phyloP scores from a whole-genome alignment of 768 basidiomycete species.

The Russula virescens region DNA sequence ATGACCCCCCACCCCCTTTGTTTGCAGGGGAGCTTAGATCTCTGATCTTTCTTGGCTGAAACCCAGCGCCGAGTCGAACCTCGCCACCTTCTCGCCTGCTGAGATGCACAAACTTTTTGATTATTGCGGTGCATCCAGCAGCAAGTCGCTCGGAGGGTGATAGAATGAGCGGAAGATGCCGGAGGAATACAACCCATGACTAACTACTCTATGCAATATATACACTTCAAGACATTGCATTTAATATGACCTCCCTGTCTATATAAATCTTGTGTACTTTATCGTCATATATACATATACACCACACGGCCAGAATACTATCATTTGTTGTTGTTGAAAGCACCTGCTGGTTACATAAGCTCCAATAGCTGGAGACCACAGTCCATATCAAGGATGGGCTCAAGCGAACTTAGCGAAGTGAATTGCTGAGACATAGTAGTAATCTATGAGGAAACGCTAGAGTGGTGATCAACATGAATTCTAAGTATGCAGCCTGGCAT shows the following conservation, averaged over 20 bases:
- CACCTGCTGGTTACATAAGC: too few relatives aligned
- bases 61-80: neutral
- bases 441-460: too few relatives aligned
- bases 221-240: neutral
- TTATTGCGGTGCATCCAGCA: conserved; percentile 9
- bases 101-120: conserved; percentile 20
- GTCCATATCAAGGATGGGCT: too few relatives aligned
- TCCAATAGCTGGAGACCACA: too few relatives aligned
- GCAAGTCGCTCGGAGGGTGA: conserved; percentile 3
- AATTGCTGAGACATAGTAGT: too few relatives aligned
- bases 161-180: neutral
- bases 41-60: conserved; percentile 9
- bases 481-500: too few relatives aligned
- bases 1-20: neutral
- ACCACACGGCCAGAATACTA: too few relatives aligned
- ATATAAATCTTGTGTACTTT: conserved; percentile 4
- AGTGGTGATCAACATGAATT: too few relatives aligned
- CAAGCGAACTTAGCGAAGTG: too few relatives aligned
- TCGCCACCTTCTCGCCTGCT: conserved; percentile 4
- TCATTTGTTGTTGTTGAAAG: too few relatives aligned
- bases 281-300: neutral
- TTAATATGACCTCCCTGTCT: neutral
- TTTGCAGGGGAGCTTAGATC: conserved; percentile 2
- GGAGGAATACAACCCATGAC: neutral
- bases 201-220: neutral